Conservation (phyloP, 2,329 filamentous ascomycete genomes). For the Aspergillus nomiae region DNA sequence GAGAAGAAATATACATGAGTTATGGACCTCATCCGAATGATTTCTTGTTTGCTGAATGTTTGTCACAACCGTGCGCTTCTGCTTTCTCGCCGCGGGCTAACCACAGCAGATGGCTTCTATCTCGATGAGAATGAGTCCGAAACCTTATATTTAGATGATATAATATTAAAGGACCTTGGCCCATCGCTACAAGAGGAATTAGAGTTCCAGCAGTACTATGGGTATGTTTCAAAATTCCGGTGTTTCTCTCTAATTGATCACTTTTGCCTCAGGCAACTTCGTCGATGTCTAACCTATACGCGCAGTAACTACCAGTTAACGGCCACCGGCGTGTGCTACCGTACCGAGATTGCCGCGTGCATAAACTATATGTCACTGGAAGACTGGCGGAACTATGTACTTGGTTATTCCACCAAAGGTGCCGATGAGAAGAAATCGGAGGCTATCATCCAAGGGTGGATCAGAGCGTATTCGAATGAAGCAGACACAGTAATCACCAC, state of each 20-base stretch:
- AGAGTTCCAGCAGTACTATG: slow-evolving; percentile 40
- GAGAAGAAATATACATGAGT: slow-evolving; percentile 48
- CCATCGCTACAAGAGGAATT: slow-evolving; percentile 35
- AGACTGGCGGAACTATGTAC: slow-evolving; percentile 43
- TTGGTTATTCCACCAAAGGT: slow-evolving; percentile 36
- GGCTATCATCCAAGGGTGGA: slow-evolving; percentile 38
- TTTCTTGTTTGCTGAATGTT: slow-evolving; percentile 47
- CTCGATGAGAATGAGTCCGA: slow-evolving; percentile 44
- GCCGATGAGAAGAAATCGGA: slow-evolving; percentile 34
- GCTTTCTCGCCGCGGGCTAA: slow-evolving; percentile 1
- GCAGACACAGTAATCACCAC: slow-evolving; percentile 30
- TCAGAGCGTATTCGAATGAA: slow-evolving; percentile 38
- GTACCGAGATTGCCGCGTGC: slow-evolving; percentile 46
- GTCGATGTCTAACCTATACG: neutral
- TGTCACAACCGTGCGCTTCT: slow-evolving; percentile 11
- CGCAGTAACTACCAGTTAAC: slow-evolving; percentile 46
- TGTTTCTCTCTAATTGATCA: neutral
- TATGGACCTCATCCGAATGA: slow-evolving; percentile 49
- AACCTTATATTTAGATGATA: slow-evolving; percentile 44
- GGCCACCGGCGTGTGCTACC: slow-evolving; percentile 41
- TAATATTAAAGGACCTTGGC: slow-evolving; percentile 38
- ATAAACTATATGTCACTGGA: slow-evolving; percentile 41
- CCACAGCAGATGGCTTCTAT: slow-evolving; percentile 43
- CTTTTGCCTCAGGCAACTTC: neutral
- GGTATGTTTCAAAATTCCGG: slow-evolving; percentile 29